A percentile compares a stretch with the other conserved stretches of the same genome.
These are phyloP conservation scores for Phialophora expanda DNA, from an alignment of 2,329 filamentous ascomycete genomes.

Conservation along the genomic window DNA sequence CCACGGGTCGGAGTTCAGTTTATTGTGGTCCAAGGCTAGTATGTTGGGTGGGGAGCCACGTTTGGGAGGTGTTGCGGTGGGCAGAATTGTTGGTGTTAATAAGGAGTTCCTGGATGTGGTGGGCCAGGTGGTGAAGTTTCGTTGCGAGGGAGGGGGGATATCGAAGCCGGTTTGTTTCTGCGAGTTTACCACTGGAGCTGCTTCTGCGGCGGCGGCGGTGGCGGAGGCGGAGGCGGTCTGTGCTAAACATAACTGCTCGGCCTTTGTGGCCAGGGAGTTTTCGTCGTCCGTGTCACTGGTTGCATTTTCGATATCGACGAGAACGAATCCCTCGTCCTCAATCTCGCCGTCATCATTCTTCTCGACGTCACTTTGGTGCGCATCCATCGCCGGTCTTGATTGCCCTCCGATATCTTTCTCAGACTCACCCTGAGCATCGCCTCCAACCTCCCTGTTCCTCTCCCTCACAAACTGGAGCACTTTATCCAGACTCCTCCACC, in stretches of 20 bases:
- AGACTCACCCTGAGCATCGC: not conserved
- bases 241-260: not conserved
- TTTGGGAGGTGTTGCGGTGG: not conserved
- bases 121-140: conserved; percentile 1
- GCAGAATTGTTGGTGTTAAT: not conserved
- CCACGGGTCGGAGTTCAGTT: conserved; percentile 10
- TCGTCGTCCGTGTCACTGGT: not conserved
- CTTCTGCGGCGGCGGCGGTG: not conserved
- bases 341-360: not conserved
- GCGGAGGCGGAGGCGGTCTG: not conserved
- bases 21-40: not conserved
- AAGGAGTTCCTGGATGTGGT: not conserved
- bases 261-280: not conserved
- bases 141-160: conserved; percentile 2
- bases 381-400: not conserved
- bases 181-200: not conserved
- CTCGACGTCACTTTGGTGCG: not conserved
- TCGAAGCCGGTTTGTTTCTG: conserved; percentile 17
- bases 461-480: conserved; percentile 27
- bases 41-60: not conserved
- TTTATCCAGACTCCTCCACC: conserved; percentile 28
- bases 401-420: not conserved
- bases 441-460: conserved; percentile 21
- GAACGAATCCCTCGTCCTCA: conserved; percentile 9
- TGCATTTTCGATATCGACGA: conserved; percentile 1